Evolutionary conservation across 192 early-diverging fungal genomes (phyloP).

Genomic region (Coemansia sp.): DNA sequence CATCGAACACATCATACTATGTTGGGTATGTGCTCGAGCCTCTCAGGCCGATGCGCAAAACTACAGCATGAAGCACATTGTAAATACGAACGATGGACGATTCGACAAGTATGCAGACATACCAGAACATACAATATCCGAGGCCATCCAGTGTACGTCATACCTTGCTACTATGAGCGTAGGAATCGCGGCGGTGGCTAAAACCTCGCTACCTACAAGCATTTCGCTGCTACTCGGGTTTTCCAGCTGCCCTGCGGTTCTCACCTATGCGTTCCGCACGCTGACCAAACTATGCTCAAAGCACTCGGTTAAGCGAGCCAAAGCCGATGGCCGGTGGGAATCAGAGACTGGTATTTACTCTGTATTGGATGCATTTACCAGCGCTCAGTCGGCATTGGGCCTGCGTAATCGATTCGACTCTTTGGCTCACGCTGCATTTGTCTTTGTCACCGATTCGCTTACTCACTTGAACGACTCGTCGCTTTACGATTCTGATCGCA

Average conservation of each 20-base stretch:
- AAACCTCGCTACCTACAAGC: slow-evolving; percentile 38
- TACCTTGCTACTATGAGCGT: slow-evolving; percentile 31
- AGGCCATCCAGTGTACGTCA: slow-evolving; percentile 29
- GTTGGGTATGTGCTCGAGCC: slow-evolving; percentile 45
- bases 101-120: slow-evolving; percentile 36
- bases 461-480: background rate
- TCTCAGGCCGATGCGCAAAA: slow-evolving; percentile 35
- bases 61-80: slow-evolving; percentile 7
- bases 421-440: slow-evolving; percentile 32
- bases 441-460: slow-evolving; percentile 8
- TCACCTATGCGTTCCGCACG: slow-evolving; percentile 18
- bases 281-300: slow-evolving; percentile 39
- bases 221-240: slow-evolving; percentile 22
- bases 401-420: slow-evolving; percentile 45
- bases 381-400: slow-evolving; percentile 24
- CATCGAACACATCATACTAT: slow-evolving; percentile 33
- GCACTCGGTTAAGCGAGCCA: slow-evolving; percentile 33
- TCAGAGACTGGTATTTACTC: slow-evolving; percentile 28
- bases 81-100: slow-evolving; percentile 8
- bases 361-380: slow-evolving; percentile 31
- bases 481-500: background rate
- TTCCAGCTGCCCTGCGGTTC: slow-evolving; percentile 2
- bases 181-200: slow-evolving; percentile 30
- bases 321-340: slow-evolving; percentile 25
- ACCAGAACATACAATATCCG: slow-evolving; percentile 10